Evolutionary conservation across 2,329 filamentous ascomycete genomes (phyloP).

Genomic region (Ustilaginoidea virens): DNA sequence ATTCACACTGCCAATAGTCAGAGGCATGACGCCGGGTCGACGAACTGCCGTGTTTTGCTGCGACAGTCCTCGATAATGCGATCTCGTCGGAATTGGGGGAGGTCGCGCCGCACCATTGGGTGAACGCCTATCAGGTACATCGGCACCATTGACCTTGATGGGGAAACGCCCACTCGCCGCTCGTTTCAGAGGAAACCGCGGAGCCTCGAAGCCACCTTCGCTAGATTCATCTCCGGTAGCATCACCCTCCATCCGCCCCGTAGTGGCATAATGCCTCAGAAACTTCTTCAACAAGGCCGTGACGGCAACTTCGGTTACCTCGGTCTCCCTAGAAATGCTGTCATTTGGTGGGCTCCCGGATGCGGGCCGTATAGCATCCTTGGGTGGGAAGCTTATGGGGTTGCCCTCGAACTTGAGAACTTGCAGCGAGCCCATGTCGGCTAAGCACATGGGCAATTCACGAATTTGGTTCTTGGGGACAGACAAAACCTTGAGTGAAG

Average conservation of each 20-base stretch:
- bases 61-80: conserved; percentile 64
- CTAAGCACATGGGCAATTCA: conserved; percentile 67
- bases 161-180: conserved; percentile 50
- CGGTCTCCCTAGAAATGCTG: conserved; percentile 37
- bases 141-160: conserved; percentile 58
- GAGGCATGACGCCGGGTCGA: conserved; percentile 56
- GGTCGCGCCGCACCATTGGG: conserved; percentile 45
- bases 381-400: conserved; percentile 65
- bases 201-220: conserved; percentile 60
- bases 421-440: conserved; percentile 79
- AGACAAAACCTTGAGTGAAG: conserved; percentile 77
- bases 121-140: conserved; percentile 51
- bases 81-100: conserved; percentile 61
- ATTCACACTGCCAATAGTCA: conserved; percentile 52
- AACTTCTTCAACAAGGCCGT: conserved; percentile 48
- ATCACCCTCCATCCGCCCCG: conserved; percentile 37
- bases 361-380: conserved; percentile 47
- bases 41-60: conserved; percentile 50
- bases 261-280: conserved; percentile 35
- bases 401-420: conserved; percentile 86
- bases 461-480: conserved; percentile 78
- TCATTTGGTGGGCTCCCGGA: conserved; percentile 40
- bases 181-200: conserved; percentile 50
- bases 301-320: conserved; percentile 44
- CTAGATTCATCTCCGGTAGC: conserved; percentile 46